A percentile compares a stretch with the other conserved stretches of the same genome.
Conservation (phyloP, 768 basidiomycete species). For the Cyclocybe aegerita region DNA sequence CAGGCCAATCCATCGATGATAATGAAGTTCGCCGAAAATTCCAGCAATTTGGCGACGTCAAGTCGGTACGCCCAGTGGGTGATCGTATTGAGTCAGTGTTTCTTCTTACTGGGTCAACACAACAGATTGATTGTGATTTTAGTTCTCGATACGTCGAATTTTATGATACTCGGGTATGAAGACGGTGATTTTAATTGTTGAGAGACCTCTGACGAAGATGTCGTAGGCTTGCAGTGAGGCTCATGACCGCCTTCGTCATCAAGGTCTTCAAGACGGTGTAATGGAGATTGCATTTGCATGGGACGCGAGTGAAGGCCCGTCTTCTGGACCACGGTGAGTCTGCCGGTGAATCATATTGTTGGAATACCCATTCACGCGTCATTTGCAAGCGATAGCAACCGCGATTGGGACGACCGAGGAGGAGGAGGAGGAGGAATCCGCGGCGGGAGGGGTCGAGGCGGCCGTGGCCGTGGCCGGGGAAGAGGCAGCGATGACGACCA, state of each 20-base stretch:
- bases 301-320: constrained; percentile 64
- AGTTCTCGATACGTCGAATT: constrained; percentile 94
- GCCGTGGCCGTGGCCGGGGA: constrained; percentile 39
- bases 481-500: constrained; percentile 46
- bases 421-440: constrained; percentile 37
- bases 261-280: constrained; percentile 79
- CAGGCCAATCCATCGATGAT: constrained; percentile 74
- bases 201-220: neutral
- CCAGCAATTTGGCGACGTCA: constrained; percentile 89
- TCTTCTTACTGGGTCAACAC: neutral
- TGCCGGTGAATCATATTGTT: neutral
- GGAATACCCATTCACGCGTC: neutral
- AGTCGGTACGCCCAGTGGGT: constrained; percentile 65
- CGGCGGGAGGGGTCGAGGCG: constrained; percentile 41
- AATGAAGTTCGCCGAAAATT: constrained; percentile 85
- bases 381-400: constrained; percentile 33
- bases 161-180: constrained; percentile 80
- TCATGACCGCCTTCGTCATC: constrained; percentile 75
- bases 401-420: constrained; percentile 49
- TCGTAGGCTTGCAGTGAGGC: constrained; percentile 74
- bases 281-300: constrained; percentile 88
- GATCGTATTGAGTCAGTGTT: constrained; percentile 57
- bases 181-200: neutral
- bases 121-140: constrained; percentile 3
- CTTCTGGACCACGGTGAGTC: constrained; percentile 35